phyloP scores from a whole-genome alignment of 2,329 filamentous ascomycete species.

The Fusarium sp. region DNA sequence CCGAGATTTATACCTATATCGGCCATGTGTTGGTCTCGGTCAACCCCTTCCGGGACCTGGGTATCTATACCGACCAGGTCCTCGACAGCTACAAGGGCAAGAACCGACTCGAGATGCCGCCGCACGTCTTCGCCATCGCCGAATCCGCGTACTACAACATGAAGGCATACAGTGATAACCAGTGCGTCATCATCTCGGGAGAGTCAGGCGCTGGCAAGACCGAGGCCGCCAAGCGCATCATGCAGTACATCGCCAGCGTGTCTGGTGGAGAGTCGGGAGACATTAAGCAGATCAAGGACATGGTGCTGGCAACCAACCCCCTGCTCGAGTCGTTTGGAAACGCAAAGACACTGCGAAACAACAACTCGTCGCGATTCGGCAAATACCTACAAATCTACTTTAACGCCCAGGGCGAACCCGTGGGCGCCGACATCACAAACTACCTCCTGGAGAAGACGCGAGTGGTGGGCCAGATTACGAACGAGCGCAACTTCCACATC shows the following conservation, averaged over 20 bases:
- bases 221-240: constrained; percentile 96
- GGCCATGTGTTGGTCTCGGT: constrained; percentile 99
- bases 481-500: constrained; percentile 99
- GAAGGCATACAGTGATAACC: constrained; percentile 99
- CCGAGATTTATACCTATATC: constrained; percentile 99
- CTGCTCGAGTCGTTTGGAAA: constrained; percentile 98
- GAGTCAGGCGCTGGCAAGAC: constrained; percentile 99
- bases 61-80: constrained; percentile 96
- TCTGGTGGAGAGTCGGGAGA: constrained; percentile 87
- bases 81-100: constrained; percentile 96
- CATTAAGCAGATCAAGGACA: constrained; percentile 98
- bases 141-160: constrained; percentile 99
- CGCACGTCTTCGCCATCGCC: constrained; percentile 97
- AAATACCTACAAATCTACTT: constrained; percentile 99
- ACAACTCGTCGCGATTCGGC: constrained; percentile 98
- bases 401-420: constrained; percentile 89
- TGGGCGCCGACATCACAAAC: constrained; percentile 98
- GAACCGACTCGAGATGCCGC: constrained; percentile 94
- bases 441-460: constrained; percentile 95
- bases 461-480: constrained; percentile 93
- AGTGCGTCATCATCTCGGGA: constrained; percentile 99
- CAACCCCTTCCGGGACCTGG: constrained; percentile 96
- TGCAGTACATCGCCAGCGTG: constrained; percentile 99
- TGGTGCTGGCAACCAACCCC: constrained; percentile 98
- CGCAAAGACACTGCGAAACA: constrained; percentile 96